These are phyloP conservation scores for Phylloporus scabripes DNA, from an alignment of 768 basidiomycete genomes.

Conservation along the genomic window DNA sequence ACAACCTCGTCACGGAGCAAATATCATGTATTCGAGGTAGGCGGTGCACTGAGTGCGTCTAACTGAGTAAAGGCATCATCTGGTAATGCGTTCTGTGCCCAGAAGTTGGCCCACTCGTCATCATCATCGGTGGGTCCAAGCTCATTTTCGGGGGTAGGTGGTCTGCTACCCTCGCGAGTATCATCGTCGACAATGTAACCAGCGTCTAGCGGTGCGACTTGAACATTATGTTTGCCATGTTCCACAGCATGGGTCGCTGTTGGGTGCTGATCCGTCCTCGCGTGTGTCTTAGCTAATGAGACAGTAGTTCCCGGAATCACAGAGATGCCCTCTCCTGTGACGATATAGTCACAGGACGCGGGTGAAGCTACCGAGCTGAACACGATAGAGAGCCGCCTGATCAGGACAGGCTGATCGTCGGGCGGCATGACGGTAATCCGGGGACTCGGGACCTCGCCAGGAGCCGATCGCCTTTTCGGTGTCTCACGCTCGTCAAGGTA, in stretches of 20 bases:
- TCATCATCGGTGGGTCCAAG: slow-evolving; percentile 18
- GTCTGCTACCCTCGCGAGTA: slow-evolving; percentile 9
- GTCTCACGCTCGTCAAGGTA: slow-evolving; percentile 39
- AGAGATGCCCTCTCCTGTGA: slow-evolving; percentile 56
- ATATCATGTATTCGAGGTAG: slow-evolving; percentile 14
- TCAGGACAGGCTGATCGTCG: slow-evolving; percentile 40
- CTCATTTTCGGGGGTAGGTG: slow-evolving; percentile 23
- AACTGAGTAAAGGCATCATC: slow-evolving; percentile 32
- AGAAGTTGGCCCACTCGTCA: slow-evolving; percentile 48
- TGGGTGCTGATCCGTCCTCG: slow-evolving; percentile 1
- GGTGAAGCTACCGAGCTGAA: slow-evolving; percentile 64
- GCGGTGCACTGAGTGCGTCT: slow-evolving; percentile 3
- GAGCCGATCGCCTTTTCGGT: slow-evolving; percentile 23
- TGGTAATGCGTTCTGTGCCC: slow-evolving; percentile 38
- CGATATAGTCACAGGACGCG: slow-evolving; percentile 67
- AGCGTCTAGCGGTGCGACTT: slow-evolving; percentile 34
- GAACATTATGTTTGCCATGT: slow-evolving; percentile 6
- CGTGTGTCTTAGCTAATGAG: slow-evolving; percentile 1
- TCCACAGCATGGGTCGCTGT: slow-evolving; percentile 7
- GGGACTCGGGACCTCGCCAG: slow-evolving; percentile 1
- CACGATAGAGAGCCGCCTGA: slow-evolving; percentile 70
- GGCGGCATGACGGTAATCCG: slow-evolving; percentile 10
- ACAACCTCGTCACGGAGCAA: neutral
- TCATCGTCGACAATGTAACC: slow-evolving; percentile 30
- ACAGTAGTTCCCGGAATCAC: slow-evolving; percentile 23